Evolutionary conservation across 768 basidiomycete genomes (phyloP), one percentile per base, ranked within the genome.

Genomic region (Amanita muscaria): DNA sequence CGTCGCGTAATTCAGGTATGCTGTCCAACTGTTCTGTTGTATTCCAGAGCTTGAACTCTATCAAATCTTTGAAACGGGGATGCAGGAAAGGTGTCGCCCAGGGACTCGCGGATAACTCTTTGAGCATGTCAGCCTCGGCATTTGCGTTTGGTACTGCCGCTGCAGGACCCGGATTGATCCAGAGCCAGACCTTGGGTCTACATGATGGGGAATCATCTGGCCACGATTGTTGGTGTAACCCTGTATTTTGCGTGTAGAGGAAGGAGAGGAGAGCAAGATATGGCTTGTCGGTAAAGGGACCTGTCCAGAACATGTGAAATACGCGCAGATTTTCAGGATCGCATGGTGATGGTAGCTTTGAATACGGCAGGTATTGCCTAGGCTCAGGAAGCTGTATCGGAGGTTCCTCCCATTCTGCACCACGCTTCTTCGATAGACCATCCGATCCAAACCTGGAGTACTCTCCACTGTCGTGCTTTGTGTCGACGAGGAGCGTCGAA

Each of bases 281-380:
- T 2, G 96, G 96, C 62, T 97, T 97, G 70, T 99, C 96, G 7
- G 92, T 96, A 69, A 99, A 97, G 1, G 90, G 83, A 0, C 96
- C 94, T 1, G 93, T 88, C 94, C 96, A 98, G 70, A 96, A 99
- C 83, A 97, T 96, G 64, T 99, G 96, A 71, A 94, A 98, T 24
- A 97, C 65, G 27, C 87, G 79, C 5, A 91, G 85, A 54, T 84
- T 79, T 52, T 88, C 83, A 0, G 82, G 74, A 56, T 96, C 89
- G 63, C 96, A 99, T 1, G 80, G 71, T 1, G 66, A 59, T 2
- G 74, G 60, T 31, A 78, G 70, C 43, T 74, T 72, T 16, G 79
- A 70, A 51, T 77, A 74, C 0, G 82, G 73, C 31, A 66, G 65
- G 55, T 86, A 77, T 24, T 67, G 61, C 11, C 73, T 59, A 4